phyloP scores from a whole-genome alignment of 1,284 basidiomycete genomes.

The Tilletia horrida region DNA sequence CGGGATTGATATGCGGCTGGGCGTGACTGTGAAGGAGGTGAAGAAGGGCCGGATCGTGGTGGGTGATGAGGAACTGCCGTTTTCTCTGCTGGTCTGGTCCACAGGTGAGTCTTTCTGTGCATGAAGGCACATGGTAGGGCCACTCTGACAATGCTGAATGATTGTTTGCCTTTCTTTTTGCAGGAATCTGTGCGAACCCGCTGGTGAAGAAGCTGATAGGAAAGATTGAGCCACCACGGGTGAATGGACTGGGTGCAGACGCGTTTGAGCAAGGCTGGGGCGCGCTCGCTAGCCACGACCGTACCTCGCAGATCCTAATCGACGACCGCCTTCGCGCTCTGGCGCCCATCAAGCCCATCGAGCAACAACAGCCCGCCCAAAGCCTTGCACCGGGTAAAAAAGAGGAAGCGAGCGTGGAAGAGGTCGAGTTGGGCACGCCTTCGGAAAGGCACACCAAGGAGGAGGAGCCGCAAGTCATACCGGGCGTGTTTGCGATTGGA shows the following conservation, averaged over 20 bases:
- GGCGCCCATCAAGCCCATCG: not conserved
- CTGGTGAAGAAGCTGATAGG: slow-evolving; percentile 3
- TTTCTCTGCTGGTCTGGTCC: slow-evolving; percentile 19
- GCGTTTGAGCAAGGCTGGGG: slow-evolving; percentile 10
- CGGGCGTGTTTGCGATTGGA: slow-evolving; percentile 60
- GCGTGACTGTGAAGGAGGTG: slow-evolving; percentile 27
- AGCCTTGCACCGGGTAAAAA: not conserved
- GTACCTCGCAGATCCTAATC: slow-evolving; percentile 64
- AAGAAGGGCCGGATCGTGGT: slow-evolving; percentile 22
- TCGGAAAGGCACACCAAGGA: not conserved
- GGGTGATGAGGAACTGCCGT: slow-evolving; percentile 51
- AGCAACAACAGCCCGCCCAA: too few species aligned
- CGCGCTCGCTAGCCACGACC: slow-evolving; percentile 63
- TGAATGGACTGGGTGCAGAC: not conserved
- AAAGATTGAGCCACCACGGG: not conserved
- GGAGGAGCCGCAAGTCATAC: not conserved
- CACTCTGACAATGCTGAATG: too few species aligned
- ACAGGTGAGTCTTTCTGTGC: not conserved
- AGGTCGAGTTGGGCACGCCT: slow-evolving; percentile 7
- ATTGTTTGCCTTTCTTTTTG: too few species aligned
- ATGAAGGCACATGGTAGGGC: too few species aligned
- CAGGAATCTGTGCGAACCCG: slow-evolving; percentile 13
- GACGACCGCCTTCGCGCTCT: slow-evolving; percentile 28
- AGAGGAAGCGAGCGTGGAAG: not conserved
- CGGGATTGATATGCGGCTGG: slow-evolving; percentile 28